Conservation (phyloP, 2,329 filamentous ascomycete genomes). For the Fusarium buharicum region DNA sequence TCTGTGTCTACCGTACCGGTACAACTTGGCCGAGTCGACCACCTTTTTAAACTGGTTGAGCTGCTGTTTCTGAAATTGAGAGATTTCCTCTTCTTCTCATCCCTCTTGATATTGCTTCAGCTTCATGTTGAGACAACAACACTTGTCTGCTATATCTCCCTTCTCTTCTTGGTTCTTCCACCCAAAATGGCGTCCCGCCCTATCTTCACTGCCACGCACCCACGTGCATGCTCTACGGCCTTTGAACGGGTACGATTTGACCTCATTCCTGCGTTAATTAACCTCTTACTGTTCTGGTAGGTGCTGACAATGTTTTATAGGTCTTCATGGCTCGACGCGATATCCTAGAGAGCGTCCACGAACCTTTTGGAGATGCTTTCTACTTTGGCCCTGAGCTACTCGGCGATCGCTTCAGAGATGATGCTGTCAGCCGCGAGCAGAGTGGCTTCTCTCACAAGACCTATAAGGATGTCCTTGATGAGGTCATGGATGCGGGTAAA, state of each 20-base stretch:
- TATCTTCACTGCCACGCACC: conserved; percentile 94
- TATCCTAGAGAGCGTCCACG: conserved; percentile 84
- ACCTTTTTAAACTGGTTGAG: conserved; percentile 37
- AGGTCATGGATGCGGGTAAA: conserved; percentile 75
- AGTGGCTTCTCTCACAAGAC: conserved; percentile 77
- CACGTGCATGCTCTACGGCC: conserved; percentile 93
- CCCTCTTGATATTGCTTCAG: conserved; percentile 23
- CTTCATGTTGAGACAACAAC: conserved; percentile 45
- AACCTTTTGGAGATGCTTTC: conserved; percentile 96
- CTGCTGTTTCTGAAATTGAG: conserved; percentile 17
- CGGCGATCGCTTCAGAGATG: conserved; percentile 79
- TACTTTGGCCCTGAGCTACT: conserved; percentile 95
- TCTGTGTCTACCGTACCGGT: conserved; percentile 24
- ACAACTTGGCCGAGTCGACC: conserved; percentile 11
- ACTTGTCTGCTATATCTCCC: conserved; percentile 44
- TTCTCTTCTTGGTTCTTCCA: conserved; percentile 45
- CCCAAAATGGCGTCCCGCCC: conserved; percentile 72
- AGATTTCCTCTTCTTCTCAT: conserved; percentile 29
- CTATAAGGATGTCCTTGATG: conserved; percentile 80
- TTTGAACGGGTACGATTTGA: conserved; percentile 82
- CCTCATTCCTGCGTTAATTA: not conserved
- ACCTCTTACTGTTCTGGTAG: not conserved
- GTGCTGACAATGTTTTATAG: conserved; percentile 55
- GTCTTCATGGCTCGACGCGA: conserved; percentile 96
- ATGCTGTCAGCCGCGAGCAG: conserved; percentile 64